These are phyloP conservation scores for Tylopilus subfusipes DNA, from an alignment of 768 basidiomycete genomes.

Conservation along the genomic window DNA sequence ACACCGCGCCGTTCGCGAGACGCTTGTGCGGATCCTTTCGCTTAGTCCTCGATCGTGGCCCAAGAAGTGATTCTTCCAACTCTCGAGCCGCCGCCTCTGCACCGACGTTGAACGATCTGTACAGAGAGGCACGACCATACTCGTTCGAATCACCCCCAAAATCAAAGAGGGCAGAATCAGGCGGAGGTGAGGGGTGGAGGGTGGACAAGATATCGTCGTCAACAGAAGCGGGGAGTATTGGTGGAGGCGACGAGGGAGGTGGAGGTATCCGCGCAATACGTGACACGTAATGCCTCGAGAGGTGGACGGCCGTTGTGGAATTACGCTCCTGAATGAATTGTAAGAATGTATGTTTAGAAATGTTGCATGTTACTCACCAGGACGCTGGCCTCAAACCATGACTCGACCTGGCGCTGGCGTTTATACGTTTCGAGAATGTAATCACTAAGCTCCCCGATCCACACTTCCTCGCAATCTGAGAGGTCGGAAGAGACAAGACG, in stretches of 20 bases:
- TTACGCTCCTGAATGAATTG: slow-evolving; percentile 60
- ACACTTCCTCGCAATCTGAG: slow-evolving; percentile 76
- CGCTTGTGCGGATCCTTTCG: slow-evolving; percentile 50
- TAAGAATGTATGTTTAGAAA: not conserved
- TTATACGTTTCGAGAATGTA: slow-evolving; percentile 72
- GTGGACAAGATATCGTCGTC: slow-evolving; percentile 37
- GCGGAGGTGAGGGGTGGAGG: slow-evolving; percentile 36
- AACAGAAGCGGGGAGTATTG: slow-evolving; percentile 26
- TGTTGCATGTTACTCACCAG: slow-evolving; percentile 42
- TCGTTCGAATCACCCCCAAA: slow-evolving; percentile 23
- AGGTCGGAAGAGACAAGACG: slow-evolving; percentile 68
- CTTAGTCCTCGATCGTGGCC: slow-evolving; percentile 35
- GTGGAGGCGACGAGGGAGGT: slow-evolving; percentile 39
- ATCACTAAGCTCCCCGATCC: slow-evolving; percentile 64
- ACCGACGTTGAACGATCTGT: slow-evolving; percentile 23
- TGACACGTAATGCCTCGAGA: slow-evolving; percentile 36
- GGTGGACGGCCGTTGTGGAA: slow-evolving; percentile 48
- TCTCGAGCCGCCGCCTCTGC: slow-evolving; percentile 59
- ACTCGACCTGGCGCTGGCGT: slow-evolving; percentile 67
- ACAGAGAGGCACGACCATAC: slow-evolving; percentile 22
- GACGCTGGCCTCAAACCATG: slow-evolving; percentile 67
- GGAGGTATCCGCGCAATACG: slow-evolving; percentile 46
- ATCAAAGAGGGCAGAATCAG: slow-evolving; percentile 30
- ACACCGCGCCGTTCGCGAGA: slow-evolving; percentile 43
- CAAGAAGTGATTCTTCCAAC: slow-evolving; percentile 54